Base-by-base conservation (phyloP, 345 rosid genomes). In the Eutrema japonicum region DNA sequence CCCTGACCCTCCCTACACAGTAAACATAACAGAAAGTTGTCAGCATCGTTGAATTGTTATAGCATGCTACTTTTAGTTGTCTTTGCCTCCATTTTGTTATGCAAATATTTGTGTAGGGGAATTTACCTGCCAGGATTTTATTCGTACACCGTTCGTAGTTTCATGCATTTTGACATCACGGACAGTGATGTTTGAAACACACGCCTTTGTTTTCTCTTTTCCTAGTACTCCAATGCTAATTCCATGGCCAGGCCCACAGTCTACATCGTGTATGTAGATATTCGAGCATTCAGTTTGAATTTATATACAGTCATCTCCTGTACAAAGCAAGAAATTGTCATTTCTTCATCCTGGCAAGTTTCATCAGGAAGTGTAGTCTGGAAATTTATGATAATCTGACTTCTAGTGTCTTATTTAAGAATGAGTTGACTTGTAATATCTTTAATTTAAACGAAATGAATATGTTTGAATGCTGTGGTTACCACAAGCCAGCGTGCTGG, bases 211-310 rank as follows among this genome's bases (percentile, higher is more conserved):
- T 64, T 80, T 69, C 38, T 77, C 91, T 71, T 71, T 88, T 80
- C 98, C 98, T 9, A 93, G 83, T 50, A 96, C 81, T 68, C 97
- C 98, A n/a, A 93, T 91, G 82, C 97, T 93, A 54, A 93, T 88
- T 37, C 97, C 96, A 71, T 93, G 98, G 68, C 97, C 98, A 75
- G 94, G 95, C 57, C 97, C 98, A 50, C 96, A 91, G 54, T 85
- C 88, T 47, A 91, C 82, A 42, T 86, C 56, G 40, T 89, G 92
- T 65, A 91, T 80, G 79, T 82, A 68, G 57, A 93, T 79, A 55
- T 91, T 82, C 36, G 97, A 88, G 85, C 96, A 88, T 74, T 96
- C 98, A 22, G 91, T 82, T 80, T 91, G 97, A 75, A 91, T 85
- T 6, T 96, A 93, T 37, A 91, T 74, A 58, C 98, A 91, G 61